Evolutionary conservation across 306 rosid species (phyloP).

Genomic region (Inga laurina): DNA sequence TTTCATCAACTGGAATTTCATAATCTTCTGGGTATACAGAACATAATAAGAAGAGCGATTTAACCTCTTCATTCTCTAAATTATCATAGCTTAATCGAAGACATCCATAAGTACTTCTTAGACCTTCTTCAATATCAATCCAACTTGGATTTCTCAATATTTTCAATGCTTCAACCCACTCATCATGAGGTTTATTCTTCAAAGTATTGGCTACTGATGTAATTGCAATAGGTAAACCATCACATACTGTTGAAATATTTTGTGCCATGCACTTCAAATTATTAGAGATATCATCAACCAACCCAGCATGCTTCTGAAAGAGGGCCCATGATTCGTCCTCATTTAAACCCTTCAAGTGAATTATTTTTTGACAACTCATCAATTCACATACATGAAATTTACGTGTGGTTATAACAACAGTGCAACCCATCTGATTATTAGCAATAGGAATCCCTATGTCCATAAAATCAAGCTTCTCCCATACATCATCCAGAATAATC

Average conservation of each 20-base stretch:
- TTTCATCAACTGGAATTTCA: background rate
- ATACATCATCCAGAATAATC: constrained; percentile 13
- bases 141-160: background rate
- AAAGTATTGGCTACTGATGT: background rate
- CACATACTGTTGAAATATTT: background rate
- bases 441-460: background rate
- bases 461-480: background rate
- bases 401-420: background rate
- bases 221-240: constrained; percentile 12
- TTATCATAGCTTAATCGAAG: background rate
- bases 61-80: background rate
- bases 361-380: background rate
- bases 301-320: background rate
- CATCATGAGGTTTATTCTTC: background rate
- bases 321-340: background rate
- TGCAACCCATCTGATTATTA: background rate
- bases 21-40: background rate
- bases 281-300: background rate
- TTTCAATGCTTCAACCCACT: background rate
- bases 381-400: background rate
- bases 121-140: background rate
- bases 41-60: background rate
- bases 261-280: background rate
- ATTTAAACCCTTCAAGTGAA: background rate
- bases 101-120: background rate